phyloP scores from a whole-genome alignment of 2,329 filamentous ascomycete species.

The Teratosphaeria epicoccoides region DNA sequence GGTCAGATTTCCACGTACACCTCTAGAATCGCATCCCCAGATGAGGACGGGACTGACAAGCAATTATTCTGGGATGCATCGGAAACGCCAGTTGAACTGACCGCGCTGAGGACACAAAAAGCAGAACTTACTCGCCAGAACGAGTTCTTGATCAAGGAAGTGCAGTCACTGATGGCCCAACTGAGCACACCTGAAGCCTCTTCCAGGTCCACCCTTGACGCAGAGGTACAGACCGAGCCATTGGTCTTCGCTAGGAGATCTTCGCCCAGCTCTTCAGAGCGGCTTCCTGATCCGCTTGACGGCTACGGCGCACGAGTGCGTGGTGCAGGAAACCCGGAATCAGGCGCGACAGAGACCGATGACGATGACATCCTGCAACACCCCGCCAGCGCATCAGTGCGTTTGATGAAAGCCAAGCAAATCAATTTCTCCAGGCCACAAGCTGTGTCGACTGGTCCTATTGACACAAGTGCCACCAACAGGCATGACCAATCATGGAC shows the following conservation, averaged over 20 bases:
- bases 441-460: not conserved
- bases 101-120: slow-evolving; percentile 12
- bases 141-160: slow-evolving; percentile 20
- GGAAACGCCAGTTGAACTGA: not conserved
- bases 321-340: not conserved
- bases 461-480: not conserved
- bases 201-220: slow-evolving; percentile 5
- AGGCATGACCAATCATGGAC: slow-evolving; percentile 7
- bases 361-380: not conserved
- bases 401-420: slow-evolving; percentile 1
- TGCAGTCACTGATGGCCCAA: slow-evolving; percentile 17
- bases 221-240: slow-evolving; percentile 13
- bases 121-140: slow-evolving; percentile 19
- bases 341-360: not conserved
- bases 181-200: slow-evolving; percentile 3
- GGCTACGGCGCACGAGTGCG: not conserved
- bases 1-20: not conserved
- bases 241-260: not conserved
- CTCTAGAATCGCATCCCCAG: not conserved
- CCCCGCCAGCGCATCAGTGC: not conserved
- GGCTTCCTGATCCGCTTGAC: not conserved
- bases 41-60: not conserved
- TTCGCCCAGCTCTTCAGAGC: not conserved
- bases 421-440: not conserved
- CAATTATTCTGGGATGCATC: not conserved